A percentile compares a stretch with the other conserved stretches of the same genome.
phyloP scores from a whole-genome alignment of 1,284 basidiomycete genomes.

The Blastosporella zonata region DNA sequence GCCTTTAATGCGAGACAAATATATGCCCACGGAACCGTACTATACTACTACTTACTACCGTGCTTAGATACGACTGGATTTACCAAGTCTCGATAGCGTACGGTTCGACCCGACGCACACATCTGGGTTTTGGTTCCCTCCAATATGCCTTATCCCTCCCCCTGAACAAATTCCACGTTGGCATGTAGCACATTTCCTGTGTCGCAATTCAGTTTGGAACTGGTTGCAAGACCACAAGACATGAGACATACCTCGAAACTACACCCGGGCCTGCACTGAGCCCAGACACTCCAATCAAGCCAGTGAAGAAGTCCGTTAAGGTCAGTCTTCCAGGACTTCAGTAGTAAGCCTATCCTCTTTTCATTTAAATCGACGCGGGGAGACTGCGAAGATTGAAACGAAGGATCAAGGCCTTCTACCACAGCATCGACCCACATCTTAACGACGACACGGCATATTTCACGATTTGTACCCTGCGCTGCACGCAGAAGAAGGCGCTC shows the following conservation, averaged over 20 bases:
- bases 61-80: conserved; percentile 16
- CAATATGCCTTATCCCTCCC: conserved; percentile 11
- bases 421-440: conserved; percentile 43
- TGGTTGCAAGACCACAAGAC: not conserved
- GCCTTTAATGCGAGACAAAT: too few species aligned
- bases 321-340: conserved; percentile 26
- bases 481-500: conserved; percentile 16
- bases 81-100: conserved; percentile 1
- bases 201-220: not conserved
- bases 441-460: conserved; percentile 45
- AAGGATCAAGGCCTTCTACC: conserved; percentile 27
- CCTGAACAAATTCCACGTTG: conserved; percentile 39
- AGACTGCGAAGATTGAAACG: not conserved
- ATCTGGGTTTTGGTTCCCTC: conserved; percentile 20
- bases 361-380: not conserved
- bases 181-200: conserved; percentile 46
- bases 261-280: conserved; percentile 40
- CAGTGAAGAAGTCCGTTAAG: conserved; percentile 35
- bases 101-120: conserved; percentile 18
- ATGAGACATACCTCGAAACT: conserved; percentile 31
- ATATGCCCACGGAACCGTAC: too few species aligned
- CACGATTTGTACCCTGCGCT: conserved; percentile 33
- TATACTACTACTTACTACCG: too few species aligned
- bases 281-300: conserved; percentile 48
- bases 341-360: conserved; percentile 11